Evolutionary conservation across 441 rosid genomes (phyloP), one percentile per base, ranked within the genome.

Genomic region (Gossypium gossypioides): DNA sequence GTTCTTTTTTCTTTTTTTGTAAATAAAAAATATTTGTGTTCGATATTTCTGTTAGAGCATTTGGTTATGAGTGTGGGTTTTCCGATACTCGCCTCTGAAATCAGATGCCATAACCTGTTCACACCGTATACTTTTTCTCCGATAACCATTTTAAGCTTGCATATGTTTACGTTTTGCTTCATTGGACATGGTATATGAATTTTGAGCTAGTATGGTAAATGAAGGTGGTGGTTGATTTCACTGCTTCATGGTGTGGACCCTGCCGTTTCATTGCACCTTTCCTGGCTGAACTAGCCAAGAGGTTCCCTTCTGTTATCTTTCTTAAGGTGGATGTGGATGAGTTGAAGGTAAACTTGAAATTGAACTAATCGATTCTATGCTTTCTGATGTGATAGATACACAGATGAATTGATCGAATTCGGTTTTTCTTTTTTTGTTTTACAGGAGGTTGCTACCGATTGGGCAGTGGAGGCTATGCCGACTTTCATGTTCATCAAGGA

Each of bases 171-270:
- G 0, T 42, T 51, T n/a, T 66, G 57, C 22, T 46, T 6, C 42
- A 24, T 25, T 48, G 24, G 0, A 10, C 10, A 18, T 37, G 15
- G 50, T 18, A 3, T 63, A 10, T 42, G 54, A 32, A 6, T 32
- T 64, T 15, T 72, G 4, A 71, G 32, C 44, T 59, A 18, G 8
- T 25, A 44, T 69, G 29, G 8, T 37, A 32, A 48, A 34, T 22
- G 24, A 69, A 92, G 99, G 82, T 88, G 58, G 94, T 94, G 72
- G 85, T 91, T 71, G 96, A 89, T 86, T 94, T 92, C 78, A 88
- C 96, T 61, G 94, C 99, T 54, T 82, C 99, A 18, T 94, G 97
- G 97, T 92, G 97, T 8, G 94, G 91, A 68, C 96, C 99, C 13
- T 91, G 99, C 79, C 96, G 97, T 59, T 70, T 89, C 78, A 90